Base-by-base conservation (phyloP, 345 rosid species). In the Heritiera fomes region DNA sequence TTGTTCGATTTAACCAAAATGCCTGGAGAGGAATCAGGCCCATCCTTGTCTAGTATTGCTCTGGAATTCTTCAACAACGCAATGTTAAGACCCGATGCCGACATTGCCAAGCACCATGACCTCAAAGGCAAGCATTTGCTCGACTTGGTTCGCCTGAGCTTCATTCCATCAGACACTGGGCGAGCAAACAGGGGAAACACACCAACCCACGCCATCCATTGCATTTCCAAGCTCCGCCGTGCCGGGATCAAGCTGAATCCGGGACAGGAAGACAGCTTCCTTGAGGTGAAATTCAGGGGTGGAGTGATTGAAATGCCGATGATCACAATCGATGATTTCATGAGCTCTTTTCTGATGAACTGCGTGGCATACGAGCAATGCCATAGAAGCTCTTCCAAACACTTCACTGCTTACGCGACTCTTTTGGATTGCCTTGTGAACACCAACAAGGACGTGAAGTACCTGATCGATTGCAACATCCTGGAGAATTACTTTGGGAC, bases 301-400 rank as follows among this genome's bases (percentile, higher is more conserved):
- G 98, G 98, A 0, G 80, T 80, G 45, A 86, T 94, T 45, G 88
- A 92, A 76, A 92, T 92, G 97, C 96, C 98, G 12, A 18, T 3
- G n/a, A 17, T 56, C 13, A 50, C 78, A 76, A 76, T 34, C 2
- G 70, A 32, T 64, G 98, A 94, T 49, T 86, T 88, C 80, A 89
- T 86, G 96, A 82, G 88, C 80, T 86, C 94, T 1, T 87, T 94
- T 73, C 79, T 94, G 66, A 78, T 83, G 0, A 94, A 94, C 56
- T 91, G 28, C 28, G 92, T 94, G 66, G 97, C 97, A 0, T 93
- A 86, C 81, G 97, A 94, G 83, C 97, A 94, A 20, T 94, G 95
- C 78, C 87, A 94, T 79, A 80, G 50, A 34, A 81, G 86, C 58
- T 83, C 84, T 58, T 85, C 92, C 7, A 90, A 77, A 68, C 91